Base-by-base conservation (phyloP, 2,329 filamentous ascomycete genomes). In the Fusarium sp. region DNA sequence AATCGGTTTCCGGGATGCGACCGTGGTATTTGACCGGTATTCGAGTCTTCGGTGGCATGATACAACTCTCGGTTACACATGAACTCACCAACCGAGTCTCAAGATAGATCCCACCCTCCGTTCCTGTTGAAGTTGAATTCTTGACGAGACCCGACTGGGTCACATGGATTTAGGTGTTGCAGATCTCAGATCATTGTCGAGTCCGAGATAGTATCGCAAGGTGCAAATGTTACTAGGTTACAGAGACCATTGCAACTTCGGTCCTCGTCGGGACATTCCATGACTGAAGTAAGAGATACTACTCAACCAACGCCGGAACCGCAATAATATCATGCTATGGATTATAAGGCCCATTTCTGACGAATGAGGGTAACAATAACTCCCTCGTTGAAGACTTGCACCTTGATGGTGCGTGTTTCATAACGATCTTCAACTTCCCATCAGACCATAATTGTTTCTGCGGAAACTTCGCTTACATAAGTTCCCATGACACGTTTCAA, bases 381-480 rank as follows among this genome's bases (percentile, higher is more conserved):
- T 23, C 23, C 23, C 23, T 23, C 6, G 23, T n/a, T n/a, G 23
- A 23, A 31, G 13, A 8, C n/a, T 11, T 13, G 18, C n/a, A 15
- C 26, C 34, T 40, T 45, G 28, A 15, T 12, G 16, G 8, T 37
- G 23, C 16, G 13, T 36, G 46, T 50, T 50, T 51, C 47, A 51
- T 9, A 28, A 30, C 15, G 13, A 40, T 31, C 8, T 45, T 45
- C 23, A 51, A 40, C 9, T 30, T 28, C 20, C 26, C 31, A 30
- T 51, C 33, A 28, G 33, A 10, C 23, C 47, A 51, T 16, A 23
- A 30, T 26, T 30, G 34, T 51, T 28, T 40, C 31, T 38, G 40
- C 26, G 23, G 34, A 26, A 51, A 40, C 33, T 15, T 51, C 34
- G 47, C 47, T 51, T 51, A 51, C 26, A 51, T 20, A 51, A 51